phyloP scores from a whole-genome alignment of 2,329 filamentous ascomycete genomes.

The Juglanconis oblonga region DNA sequence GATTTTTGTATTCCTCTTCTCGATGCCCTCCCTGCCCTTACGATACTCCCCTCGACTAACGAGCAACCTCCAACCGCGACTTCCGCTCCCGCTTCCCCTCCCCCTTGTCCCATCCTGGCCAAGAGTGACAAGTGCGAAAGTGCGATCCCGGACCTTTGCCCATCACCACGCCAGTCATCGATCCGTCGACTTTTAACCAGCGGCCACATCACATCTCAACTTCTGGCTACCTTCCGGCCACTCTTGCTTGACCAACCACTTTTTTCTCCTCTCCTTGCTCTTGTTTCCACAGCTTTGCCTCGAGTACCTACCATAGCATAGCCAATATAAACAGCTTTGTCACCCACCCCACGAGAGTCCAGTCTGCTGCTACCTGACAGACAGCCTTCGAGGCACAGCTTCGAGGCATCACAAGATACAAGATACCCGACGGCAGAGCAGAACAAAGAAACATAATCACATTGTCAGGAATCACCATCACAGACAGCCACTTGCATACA shows the following conservation, averaged over 20 bases:
- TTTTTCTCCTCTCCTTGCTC: constrained; percentile 9
- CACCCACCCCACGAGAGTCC: constrained; percentile 12
- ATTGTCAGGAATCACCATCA: constrained; percentile 17
- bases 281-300: constrained; percentile 17
- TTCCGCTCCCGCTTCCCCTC: background rate
- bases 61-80: background rate
- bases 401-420: background rate
- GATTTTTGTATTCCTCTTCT: background rate
- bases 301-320: constrained; percentile 50
- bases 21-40: background rate
- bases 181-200: background rate
- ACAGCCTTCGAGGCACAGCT: background rate
- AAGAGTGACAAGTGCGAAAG: background rate
- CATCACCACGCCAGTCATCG: too few relatives aligned
- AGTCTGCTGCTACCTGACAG: constrained; percentile 9
- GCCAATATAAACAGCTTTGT: constrained; percentile 48
- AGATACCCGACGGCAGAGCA: background rate
- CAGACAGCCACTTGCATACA: background rate
- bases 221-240: background rate
- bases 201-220: background rate
- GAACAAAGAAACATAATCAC: background rate
- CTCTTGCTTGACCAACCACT: background rate
- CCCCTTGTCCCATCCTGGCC: background rate
- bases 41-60: background rate
- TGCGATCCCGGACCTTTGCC: background rate